Evolutionary conservation across 176 grass and related monocot species (phyloP), one percentile per base, ranked within the genome.

Genomic region (Leersia perrieri): DNA sequence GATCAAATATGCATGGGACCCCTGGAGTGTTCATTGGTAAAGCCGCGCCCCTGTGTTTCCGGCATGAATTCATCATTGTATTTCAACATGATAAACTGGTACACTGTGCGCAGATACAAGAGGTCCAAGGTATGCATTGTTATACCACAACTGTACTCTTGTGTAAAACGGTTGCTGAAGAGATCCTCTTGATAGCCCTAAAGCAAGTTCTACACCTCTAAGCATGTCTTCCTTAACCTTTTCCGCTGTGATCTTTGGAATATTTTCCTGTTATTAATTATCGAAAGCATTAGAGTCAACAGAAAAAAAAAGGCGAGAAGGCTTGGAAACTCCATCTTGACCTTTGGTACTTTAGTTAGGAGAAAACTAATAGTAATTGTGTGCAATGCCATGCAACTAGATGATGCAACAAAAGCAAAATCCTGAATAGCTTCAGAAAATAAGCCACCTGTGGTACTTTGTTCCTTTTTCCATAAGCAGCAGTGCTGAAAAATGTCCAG

Each of bases 401-500:
- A 63, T 63, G 60, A 32, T 38, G 57, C 1, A 4, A 33, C 27
- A 26, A 78, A 55, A 34, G n/a, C 2, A 33, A 85, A 72, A 13
- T 39, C 11, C 14, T n/a, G 16, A 76, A 87, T 42, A 45, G 15
- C 3, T 83, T 79, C 45, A 86, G 63, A 15, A 83, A 85, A 57
- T 49, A 80, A 80, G 29, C 25, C 28, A 98, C 90, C 96, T 95
- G 96, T 47, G 92, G 95, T 60, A 98, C 96, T 98, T 98, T 98
- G 72, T 95, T 98, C 83, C 67, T 82, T 73, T 71, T 93, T 58
- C 90, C 92, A 82, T 95, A 98, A 55, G 88, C 68, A 57, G 88
- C 76, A 42, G 88, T 91, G 63, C 96, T 98, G 78, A 98, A 98
- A 89, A 95, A 93, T 63, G 96, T 98, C 96, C 96, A 95, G 80